Conservation (phyloP, 352 stramenopile species). For the Globisporangium orthogonon region DNA sequence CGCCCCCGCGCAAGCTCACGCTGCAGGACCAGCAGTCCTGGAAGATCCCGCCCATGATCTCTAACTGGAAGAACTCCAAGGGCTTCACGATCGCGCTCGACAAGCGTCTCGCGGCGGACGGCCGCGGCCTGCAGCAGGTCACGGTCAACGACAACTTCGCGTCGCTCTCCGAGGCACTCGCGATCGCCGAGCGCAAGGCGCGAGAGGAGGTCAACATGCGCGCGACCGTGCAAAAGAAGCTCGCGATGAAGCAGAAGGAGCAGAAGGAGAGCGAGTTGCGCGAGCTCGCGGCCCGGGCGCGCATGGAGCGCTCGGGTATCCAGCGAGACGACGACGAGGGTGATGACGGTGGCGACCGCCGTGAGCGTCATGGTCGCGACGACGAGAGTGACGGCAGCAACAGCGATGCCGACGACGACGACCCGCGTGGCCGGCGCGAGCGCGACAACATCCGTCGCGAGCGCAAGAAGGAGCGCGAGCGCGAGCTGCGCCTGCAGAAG, state of each 20-base stretch:
- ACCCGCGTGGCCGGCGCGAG: conserved; percentile 25
- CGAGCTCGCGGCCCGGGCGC: conserved; percentile 89
- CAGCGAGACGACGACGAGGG: conserved; percentile 23
- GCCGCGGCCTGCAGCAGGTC: conserved; percentile 92
- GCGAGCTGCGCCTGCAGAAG: conserved; percentile 94
- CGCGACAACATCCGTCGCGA: conserved; percentile 88
- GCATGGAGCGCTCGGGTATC: conserved; percentile 88
- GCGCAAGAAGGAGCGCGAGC: conserved; percentile 93
- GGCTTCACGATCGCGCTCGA: conserved; percentile 99
- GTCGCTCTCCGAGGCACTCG: conserved; percentile 94
- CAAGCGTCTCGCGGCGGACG: conserved; percentile 97
- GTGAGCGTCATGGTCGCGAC: conserved; percentile 13
- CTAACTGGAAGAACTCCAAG: conserved; percentile 99
- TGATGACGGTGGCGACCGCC: conserved; percentile 9
- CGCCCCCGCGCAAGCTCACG: conserved; percentile 89
- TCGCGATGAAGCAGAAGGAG: conserved; percentile 92
- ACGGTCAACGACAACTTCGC: conserved; percentile 99
- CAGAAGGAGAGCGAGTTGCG: conserved; percentile 95
- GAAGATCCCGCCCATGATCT: conserved; percentile 99
- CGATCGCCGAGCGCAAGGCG: conserved; percentile 96
- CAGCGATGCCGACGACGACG: conserved; percentile 51
- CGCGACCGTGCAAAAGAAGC: conserved; percentile 83
- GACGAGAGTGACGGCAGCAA: conserved; percentile 12
- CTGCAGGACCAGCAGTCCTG: conserved; percentile 94
- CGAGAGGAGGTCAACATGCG: conserved; percentile 96